Evolutionary conservation across 202 grass and related monocot species (phyloP), one percentile per base, ranked within the genome.

Genomic region (Panicum virgatum): DNA sequence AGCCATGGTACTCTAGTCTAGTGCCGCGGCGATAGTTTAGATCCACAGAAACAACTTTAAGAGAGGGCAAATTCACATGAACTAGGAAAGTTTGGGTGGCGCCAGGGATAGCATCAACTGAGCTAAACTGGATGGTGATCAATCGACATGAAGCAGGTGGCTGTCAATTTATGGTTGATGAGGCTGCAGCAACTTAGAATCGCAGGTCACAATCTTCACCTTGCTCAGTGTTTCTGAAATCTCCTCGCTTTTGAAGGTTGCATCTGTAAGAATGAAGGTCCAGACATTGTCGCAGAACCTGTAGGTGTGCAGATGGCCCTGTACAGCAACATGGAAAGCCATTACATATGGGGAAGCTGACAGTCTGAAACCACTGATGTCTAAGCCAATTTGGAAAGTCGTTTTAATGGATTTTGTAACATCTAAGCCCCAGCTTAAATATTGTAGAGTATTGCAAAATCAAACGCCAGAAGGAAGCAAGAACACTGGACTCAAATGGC

Each of bases 271-370:
- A 69, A 94, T 89, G 85, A 94, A 97, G 9, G 91, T 97, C 91
- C 94, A 97, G 62, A 97, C 94, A 32, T 97, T 93, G 79, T 93
- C 94, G 25, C 94, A 97, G 72, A 93, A 97, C 86, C 94, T 90
- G 83, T 97, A 97, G 22, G 89, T 94, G 89, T 90, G 94, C 64
- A 97, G 84, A 88, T 97, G 89, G 19, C 94, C 94, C 94, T 94
- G 82, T 66, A 37, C 45, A 68, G 37, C 34, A 26, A 74, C 82
- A 63, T 65, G 77, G 64, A 42, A 86, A 74, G 9, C 62, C 26
- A 25, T 79, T n/a, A 73, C 66, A 73, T 5, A 75, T 66, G 9
- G 61, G 66, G 63, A 32, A 65, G 58, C 46, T 22, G 11, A 9
- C 12, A 48, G 5, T 62, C 44, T 53, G 14, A 73, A 80, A 37